phyloP scores from a whole-genome alignment of 805 yeast genomes.

The Candida boidinii region DNA sequence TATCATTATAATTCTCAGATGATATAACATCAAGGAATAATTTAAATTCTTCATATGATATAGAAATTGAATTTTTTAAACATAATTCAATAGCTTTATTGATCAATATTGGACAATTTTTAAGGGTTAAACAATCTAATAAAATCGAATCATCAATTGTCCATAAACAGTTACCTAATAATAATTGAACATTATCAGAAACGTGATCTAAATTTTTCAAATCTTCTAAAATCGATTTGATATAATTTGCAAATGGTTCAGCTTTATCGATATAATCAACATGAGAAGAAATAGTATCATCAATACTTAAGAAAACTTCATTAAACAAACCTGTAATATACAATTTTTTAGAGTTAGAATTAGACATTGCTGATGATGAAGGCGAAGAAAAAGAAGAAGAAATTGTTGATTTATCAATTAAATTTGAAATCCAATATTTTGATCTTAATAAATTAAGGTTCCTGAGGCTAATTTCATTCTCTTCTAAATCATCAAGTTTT shows the following conservation, averaged over 20 bases:
- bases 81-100: background rate
- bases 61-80: background rate
- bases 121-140: background rate
- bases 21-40: background rate
- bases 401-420: no score
- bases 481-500: conserved; percentile 1
- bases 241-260: background rate
- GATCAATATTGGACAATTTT: background rate
- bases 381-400: no score
- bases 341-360: no score
- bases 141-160: conserved; percentile 6
- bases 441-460: conserved; percentile 8
- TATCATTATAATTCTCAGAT: no score
- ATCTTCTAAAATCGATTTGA: background rate
- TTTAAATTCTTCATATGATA: background rate
- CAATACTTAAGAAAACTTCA: conserved; percentile 15
- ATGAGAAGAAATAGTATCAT: background rate
- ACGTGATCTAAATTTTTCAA: background rate
- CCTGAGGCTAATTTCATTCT: conserved; percentile 2
- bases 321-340: conserved; percentile 16
- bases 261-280: no score
- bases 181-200: background rate
- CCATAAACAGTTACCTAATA: conserved; percentile 14
- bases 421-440: conserved; percentile 22
- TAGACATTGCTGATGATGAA: no score